phyloP scores from a whole-genome alignment of 805 yeast genomes.

The Nakazawaea anatomiae region DNA sequence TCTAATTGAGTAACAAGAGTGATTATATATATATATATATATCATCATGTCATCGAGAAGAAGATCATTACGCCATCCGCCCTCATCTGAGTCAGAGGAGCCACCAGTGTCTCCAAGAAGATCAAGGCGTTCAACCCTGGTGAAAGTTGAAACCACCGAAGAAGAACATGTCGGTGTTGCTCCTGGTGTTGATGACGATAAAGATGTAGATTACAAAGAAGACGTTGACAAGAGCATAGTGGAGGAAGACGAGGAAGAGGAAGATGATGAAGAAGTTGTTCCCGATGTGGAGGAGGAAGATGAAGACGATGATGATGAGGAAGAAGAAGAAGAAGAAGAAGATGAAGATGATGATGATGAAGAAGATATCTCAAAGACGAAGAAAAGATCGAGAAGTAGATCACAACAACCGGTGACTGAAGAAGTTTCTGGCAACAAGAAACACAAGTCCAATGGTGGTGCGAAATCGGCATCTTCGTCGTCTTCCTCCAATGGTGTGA shows the following conservation, averaged over 20 bases:
- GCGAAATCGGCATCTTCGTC: too few relatives aligned
- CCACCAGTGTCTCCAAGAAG: not conserved
- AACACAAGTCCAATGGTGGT: too few relatives aligned
- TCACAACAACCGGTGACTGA: not conserved
- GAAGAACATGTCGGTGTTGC: too few relatives aligned
- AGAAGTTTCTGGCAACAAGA: too few relatives aligned
- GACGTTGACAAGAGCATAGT: constrained; percentile 23
- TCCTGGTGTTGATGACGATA: constrained; percentile 13
- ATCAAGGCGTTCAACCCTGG: not conserved
- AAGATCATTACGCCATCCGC: constrained; percentile 4
- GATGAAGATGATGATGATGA: constrained; percentile 19
- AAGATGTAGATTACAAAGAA: constrained; percentile 15
- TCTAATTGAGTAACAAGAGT: too few relatives aligned
- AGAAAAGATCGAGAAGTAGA: constrained; percentile 11
- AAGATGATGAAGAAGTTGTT: constrained; percentile 16
- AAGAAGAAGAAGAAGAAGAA: constrained; percentile 15
- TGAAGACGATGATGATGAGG: constrained; percentile 19
- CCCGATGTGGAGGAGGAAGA: constrained; percentile 21
- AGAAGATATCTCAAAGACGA: constrained; percentile 13
- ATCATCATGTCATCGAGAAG: constrained; percentile 1
- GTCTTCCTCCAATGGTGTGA: constrained; percentile 6
- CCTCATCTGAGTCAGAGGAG: not conserved
- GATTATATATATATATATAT: not conserved
- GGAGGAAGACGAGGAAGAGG: constrained; percentile 26
- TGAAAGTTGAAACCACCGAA: constrained; percentile 1